Evolutionary conservation across 176 grass and related monocot species (phyloP).

Genomic region (Typha latifolia): DNA sequence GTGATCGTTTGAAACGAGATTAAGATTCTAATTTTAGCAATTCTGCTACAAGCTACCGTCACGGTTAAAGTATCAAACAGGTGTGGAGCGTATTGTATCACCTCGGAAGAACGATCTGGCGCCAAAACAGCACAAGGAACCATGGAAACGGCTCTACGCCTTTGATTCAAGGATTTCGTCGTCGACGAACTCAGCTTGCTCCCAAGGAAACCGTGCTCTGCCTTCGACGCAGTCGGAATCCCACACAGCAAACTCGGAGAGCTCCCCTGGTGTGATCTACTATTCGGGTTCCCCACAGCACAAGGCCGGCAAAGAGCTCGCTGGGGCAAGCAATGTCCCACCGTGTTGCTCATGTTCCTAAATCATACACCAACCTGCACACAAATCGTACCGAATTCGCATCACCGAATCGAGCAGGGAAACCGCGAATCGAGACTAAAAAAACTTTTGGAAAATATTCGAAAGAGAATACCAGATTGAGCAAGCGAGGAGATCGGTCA

Average conservation of each 20-base stretch:
- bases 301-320: conserved; percentile 22
- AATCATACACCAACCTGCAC: not conserved
- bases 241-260: conserved; percentile 15
- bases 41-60: not conserved
- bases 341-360: conserved; percentile 33
- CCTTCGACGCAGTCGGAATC: conserved; percentile 19
- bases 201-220: conserved; percentile 20
- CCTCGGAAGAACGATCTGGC: conserved; percentile 38
- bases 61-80: conserved; percentile 3
- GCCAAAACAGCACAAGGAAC: conserved; percentile 23
- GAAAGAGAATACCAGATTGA: no score
- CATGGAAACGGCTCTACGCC: conserved; percentile 2
- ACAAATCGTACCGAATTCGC: not conserved
- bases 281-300: not conserved
- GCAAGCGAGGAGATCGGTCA: no score
- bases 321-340: conserved; percentile 34
- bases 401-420: no score
- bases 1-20: no score
- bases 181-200: conserved; percentile 16
- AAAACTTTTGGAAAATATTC: no score
- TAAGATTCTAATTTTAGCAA: not conserved
- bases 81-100: not conserved
- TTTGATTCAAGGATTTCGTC: conserved; percentile 15
- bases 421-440: no score
- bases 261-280: not conserved